Evolutionary conservation across 73 alveolate genomes (phyloP).

Genomic region (Blepharisma stoltei): DNA sequence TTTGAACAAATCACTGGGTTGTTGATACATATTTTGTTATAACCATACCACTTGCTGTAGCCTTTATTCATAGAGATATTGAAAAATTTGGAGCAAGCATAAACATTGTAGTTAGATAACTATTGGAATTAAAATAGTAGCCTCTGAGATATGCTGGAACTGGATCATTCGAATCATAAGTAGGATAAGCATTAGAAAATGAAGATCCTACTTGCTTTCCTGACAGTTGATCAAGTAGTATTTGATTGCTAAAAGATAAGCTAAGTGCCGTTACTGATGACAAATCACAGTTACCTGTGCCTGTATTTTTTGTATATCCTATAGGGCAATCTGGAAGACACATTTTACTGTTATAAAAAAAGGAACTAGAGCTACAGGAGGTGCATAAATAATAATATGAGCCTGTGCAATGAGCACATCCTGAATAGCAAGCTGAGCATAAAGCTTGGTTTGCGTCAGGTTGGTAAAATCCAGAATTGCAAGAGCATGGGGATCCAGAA

Average conservation of each 20-base stretch:
- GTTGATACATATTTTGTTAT: background rate
- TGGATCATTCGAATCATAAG: constrained; percentile 21
- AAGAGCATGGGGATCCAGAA: background rate
- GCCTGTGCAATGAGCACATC: constrained; percentile 8
- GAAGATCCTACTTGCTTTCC: background rate
- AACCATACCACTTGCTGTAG: background rate
- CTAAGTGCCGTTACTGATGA: background rate
- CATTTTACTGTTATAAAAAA: background rate
- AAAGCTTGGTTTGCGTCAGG: background rate
- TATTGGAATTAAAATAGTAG: background rate
- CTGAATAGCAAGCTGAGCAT: background rate
- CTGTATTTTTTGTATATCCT: constrained; percentile 11
- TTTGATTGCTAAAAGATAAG: background rate
- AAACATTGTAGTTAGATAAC: background rate
- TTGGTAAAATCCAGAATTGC: constrained; percentile 8
- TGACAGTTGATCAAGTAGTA: background rate
- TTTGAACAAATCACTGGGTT: background rate
- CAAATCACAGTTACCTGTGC: constrained; percentile 19
- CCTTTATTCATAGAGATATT: background rate
- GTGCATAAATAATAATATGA: background rate
- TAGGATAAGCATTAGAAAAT: background rate
- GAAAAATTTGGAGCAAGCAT: background rate
- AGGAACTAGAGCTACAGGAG: background rate
- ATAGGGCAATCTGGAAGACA: constrained; percentile 13
- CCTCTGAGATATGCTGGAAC: constrained; percentile 3